phyloP scores from a whole-genome alignment of 352 stramenopile species.

The Phytopythium chamaehyphon region DNA sequence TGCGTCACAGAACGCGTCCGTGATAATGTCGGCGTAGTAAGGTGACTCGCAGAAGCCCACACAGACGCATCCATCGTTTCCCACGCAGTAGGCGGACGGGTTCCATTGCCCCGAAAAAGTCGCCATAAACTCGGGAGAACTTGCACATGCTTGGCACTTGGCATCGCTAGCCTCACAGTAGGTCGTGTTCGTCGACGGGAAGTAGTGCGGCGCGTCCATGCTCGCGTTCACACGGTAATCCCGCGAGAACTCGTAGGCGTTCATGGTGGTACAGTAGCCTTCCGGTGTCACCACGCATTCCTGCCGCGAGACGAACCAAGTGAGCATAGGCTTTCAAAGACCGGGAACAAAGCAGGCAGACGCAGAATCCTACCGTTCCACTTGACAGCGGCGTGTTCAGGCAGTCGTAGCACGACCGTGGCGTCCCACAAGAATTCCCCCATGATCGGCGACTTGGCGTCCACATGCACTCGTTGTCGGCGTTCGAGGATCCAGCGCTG shows the following conservation, averaged over 20 bases:
- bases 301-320: constrained; percentile 2
- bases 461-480: constrained; percentile 36
- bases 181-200: constrained; percentile 39
- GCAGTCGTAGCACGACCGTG: constrained; percentile 34
- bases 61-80: constrained; percentile 29
- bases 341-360: too few species aligned
- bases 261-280: constrained; percentile 29
- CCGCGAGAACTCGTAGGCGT: constrained; percentile 16
- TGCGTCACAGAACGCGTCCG: constrained; percentile 10
- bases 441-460: constrained; percentile 14
- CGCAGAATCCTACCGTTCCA: constrained; percentile 7
- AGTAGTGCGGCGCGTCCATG: constrained; percentile 22
- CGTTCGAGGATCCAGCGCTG: too few species aligned
- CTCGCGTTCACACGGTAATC: constrained; percentile 24
- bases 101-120: constrained; percentile 2
- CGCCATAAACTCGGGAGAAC: constrained; percentile 1
- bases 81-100: constrained; percentile 23
- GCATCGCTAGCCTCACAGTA: constrained; percentile 37
- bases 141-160: constrained; percentile 17
- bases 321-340: neutral
- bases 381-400: constrained; percentile 22
- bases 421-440: constrained; percentile 12
- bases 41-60: constrained; percentile 32
- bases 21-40: constrained; percentile 14
- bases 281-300: constrained; percentile 29